phyloP scores from a whole-genome alignment of 805 yeast species.

The Scheffersomyces lignosus region DNA sequence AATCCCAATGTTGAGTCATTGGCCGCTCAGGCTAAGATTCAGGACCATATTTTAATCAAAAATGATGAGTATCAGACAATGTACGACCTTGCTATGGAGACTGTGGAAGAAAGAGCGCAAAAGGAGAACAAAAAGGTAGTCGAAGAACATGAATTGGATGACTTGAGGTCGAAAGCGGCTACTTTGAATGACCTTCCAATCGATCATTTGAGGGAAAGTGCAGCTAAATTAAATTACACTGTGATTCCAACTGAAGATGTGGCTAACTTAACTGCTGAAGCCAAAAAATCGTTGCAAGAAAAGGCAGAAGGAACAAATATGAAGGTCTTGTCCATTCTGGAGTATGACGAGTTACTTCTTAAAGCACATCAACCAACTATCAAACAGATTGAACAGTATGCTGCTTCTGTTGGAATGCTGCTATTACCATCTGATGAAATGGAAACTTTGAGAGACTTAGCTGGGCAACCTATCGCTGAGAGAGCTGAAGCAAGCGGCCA shows the following conservation, averaged over 20 bases:
- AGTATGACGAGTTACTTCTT: constrained; percentile 18
- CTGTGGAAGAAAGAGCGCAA: constrained; percentile 4
- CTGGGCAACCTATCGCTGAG: constrained; percentile 13
- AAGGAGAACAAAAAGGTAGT: constrained; percentile 1
- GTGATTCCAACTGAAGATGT: constrained; percentile 7
- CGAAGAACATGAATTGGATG: neutral
- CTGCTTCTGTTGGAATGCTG: constrained; percentile 27
- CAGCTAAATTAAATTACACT: constrained; percentile 1
- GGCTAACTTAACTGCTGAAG: neutral
- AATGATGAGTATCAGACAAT: neutral
- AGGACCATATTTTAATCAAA: constrained; percentile 1
- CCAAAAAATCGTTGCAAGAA: neutral
- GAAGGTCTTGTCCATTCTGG: constrained; percentile 20
- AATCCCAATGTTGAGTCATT: constrained; percentile 33
- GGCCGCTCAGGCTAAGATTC: constrained; percentile 10
- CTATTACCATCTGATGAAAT: constrained; percentile 22
- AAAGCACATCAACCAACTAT: constrained; percentile 17
- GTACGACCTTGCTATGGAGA: constrained; percentile 4
- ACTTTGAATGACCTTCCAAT: constrained; percentile 4
- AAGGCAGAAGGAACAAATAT: constrained; percentile 5
- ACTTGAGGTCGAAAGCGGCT: too few relatives aligned
- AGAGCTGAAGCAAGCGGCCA: constrained; percentile 17
- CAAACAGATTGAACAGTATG: constrained; percentile 20
- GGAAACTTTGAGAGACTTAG: constrained; percentile 5
- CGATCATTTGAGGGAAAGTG: constrained; percentile 6